Conservation (phyloP, 768 basidiomycete species). For the Trametes gibbosa region DNA sequence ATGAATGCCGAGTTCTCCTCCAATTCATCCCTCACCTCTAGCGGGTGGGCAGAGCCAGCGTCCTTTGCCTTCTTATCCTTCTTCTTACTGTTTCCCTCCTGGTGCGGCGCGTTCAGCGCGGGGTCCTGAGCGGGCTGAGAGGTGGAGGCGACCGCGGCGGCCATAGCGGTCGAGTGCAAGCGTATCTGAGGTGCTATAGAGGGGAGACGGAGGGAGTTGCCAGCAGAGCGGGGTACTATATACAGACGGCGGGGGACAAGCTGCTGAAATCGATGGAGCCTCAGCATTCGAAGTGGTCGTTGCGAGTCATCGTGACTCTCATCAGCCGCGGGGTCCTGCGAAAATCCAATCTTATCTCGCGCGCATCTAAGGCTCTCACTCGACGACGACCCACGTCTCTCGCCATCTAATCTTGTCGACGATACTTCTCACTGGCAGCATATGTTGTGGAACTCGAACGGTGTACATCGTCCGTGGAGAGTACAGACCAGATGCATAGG, state of each 20-base stretch:
- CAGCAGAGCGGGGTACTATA: conserved; percentile 12
- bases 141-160: conserved; percentile 54
- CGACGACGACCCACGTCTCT: too few species aligned
- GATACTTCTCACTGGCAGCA: neutral
- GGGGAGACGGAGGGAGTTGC: conserved; percentile 5
- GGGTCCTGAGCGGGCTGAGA: conserved; percentile 49
- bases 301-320: conserved; percentile 19
- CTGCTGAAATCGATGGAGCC: conserved; percentile 32
- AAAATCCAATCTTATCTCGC: conserved; percentile 2
- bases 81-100: conserved; percentile 42
- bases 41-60: conserved; percentile 46
- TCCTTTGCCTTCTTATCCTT: conserved; percentile 32
- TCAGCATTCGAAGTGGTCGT: conserved; percentile 32
- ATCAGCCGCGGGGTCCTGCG: neutral
- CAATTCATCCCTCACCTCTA: conserved; percentile 85
- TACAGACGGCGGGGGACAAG: conserved; percentile 23
- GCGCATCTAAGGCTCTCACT: too few species aligned
- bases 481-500: neutral
- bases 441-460: neutral
- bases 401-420: neutral
- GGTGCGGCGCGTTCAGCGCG: conserved; percentile 43
- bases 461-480: neutral
- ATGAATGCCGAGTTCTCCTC: too few species aligned
- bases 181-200: conserved; percentile 18
- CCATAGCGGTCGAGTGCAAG: conserved; percentile 40